Percentiles rank a stretch among this genome's conserved stretches.
phyloP scores from a whole-genome alignment of 2,329 filamentous ascomycete genomes.

The Aphanocladium album region DNA sequence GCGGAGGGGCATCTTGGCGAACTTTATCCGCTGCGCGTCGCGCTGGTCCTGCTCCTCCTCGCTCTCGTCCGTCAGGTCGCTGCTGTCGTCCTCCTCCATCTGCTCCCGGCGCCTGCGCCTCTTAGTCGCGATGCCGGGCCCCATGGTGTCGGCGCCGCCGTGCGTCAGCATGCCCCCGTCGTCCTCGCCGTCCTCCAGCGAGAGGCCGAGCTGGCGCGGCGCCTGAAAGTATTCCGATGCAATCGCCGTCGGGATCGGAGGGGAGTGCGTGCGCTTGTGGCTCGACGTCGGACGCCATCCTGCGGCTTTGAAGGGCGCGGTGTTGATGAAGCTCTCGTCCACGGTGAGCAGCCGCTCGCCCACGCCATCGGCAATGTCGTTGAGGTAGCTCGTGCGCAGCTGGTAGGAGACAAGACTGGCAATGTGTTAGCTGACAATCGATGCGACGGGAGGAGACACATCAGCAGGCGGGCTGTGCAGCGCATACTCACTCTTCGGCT shows the following conservation, averaged over 20 bases:
- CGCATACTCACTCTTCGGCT: constrained; percentile 34
- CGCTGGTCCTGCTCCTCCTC: constrained; percentile 72
- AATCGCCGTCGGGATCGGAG: constrained; percentile 76
- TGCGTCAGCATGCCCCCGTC: constrained; percentile 69
- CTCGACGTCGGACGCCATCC: constrained; percentile 72
- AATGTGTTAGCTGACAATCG: constrained; percentile 1
- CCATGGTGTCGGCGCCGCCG: constrained; percentile 62
- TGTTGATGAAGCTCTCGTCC: constrained; percentile 73
- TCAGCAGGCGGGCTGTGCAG: neutral
- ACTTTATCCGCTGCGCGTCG: constrained; percentile 86
- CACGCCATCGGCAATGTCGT: constrained; percentile 75
- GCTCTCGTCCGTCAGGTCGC: constrained; percentile 78
- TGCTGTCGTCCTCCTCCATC: constrained; percentile 80
- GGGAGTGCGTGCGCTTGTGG: constrained; percentile 79
- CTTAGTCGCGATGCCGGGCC: constrained; percentile 61
- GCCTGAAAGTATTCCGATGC: constrained; percentile 81
- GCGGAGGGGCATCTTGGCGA: constrained; percentile 89
- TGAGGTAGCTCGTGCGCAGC: constrained; percentile 73
- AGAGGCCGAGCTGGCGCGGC: constrained; percentile 56
- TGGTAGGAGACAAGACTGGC: constrained; percentile 75
- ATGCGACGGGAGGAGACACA: neutral
- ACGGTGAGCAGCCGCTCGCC: constrained; percentile 79
- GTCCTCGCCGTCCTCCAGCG: constrained; percentile 65
- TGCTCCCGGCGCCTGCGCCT: constrained; percentile 64
- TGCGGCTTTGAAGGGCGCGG: constrained; percentile 74